Base-by-base conservation (phyloP, 1,139 yeast genomes). In the Candida tropicalis region DNA sequence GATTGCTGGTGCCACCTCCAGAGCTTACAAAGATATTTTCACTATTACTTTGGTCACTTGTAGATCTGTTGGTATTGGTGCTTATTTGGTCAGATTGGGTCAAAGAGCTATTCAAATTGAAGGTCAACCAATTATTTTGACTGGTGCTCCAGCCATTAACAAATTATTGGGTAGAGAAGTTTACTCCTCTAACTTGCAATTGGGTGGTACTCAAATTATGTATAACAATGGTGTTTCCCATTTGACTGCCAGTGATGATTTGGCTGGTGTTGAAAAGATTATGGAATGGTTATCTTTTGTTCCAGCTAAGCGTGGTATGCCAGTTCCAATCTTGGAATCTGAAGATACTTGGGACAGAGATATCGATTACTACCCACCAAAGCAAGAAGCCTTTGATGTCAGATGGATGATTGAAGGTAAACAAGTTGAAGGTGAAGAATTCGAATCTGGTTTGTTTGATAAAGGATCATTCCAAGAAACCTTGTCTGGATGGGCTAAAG, bases 1-100 rank as follows among this genome's bases (percentile, higher is more conserved):
- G 59, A 93, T 93, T 73, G 99, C 99, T 26, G 99, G 99, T 69
- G 97, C 96, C 34, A 93, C 99, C 41, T 87, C 97, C 5, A 85
- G 90, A 65, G 99, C 99, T 29, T 93, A 93, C 79, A 88, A 88
- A 67, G 99, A 93, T 62, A 93, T 93, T 52, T 93, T 93, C 75
- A 93, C 99, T 25, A 83, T 91, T 49, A 93, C 99, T 18, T 77
- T 93, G 65, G 99, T 93, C 43, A 93, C 99, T 17, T 91, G 98
- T 74, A 84, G 99, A 77, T 90, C 98, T 38, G 99, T 93, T 59
- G 99, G 99, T 83, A 93, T 93, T 67, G 99, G 99, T 77, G 99
- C 99, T 38, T 93, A 93, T 65, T 79, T 93, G 64, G 99, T 93
- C 36, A 86, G 99, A 70, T 80, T 93, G 53, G 99, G 99, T 62